Percentiles rank a stretch among this genome's conserved stretches.
phyloP scores from a whole-genome alignment of 1,139 yeast genomes.

The Sugiyamaella novakii region DNA sequence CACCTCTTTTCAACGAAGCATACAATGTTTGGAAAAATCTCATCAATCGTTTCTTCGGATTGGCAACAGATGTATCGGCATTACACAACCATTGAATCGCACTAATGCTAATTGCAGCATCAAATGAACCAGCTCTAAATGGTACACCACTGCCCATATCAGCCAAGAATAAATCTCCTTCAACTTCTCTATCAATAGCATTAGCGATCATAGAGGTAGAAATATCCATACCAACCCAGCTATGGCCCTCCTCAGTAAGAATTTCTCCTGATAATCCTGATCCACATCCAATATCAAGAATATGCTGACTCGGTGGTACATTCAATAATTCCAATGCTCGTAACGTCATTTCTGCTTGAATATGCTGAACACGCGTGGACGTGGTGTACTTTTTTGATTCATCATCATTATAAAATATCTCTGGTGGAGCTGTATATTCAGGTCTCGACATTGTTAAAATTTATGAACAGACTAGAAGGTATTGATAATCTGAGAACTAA shows the following conservation, averaged over 20 bases:
- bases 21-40: conserved; percentile 86
- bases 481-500: background rate
- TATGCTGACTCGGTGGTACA: conserved; percentile 63
- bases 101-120: conserved; percentile 93
- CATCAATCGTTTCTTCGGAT: conserved; percentile 82
- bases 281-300: conserved; percentile 96
- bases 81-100: conserved; percentile 98
- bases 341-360: conserved; percentile 96
- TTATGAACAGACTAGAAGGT: background rate
- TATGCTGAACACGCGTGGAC: conserved; percentile 94
- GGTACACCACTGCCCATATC: conserved; percentile 97
- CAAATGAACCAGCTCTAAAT: conserved; percentile 94
- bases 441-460: conserved; percentile 96
- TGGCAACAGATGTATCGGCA: conserved; percentile 81
- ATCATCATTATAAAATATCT: conserved; percentile 85
- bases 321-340: conserved; percentile 87
- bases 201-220: conserved; percentile 96
- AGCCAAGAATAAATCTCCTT: conserved; percentile 86
- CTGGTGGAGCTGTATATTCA: conserved; percentile 97
- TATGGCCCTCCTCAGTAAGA: conserved; percentile 87
- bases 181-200: conserved; percentile 87
- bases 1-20: conserved; percentile 87
- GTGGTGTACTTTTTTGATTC: conserved; percentile 90
- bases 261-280: conserved; percentile 96
- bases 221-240: conserved; percentile 97